Percentiles rank a stretch among this genome's conserved stretches.
Conservation (phyloP, 257 asterid species). For the Capsicum pubescens region DNA sequence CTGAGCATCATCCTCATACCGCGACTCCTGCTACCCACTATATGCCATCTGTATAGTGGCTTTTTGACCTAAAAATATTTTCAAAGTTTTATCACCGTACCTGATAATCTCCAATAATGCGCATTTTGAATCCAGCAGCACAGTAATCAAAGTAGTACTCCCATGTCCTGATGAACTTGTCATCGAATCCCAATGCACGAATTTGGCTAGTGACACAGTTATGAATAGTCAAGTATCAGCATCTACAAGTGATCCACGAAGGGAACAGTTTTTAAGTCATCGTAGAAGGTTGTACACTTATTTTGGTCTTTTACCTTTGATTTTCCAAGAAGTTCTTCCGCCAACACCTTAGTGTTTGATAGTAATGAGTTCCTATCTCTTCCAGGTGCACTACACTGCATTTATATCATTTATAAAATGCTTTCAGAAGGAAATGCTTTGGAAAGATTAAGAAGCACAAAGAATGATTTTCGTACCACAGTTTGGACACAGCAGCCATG, state of each 20-base stretch:
- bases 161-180: conserved; percentile 9
- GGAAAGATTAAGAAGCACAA: neutral
- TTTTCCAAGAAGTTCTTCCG: conserved; percentile 60
- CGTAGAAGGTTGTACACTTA: no score
- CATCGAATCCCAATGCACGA: neutral
- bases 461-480: neutral
- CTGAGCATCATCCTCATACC: no score
- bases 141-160: neutral
- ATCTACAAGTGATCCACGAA: conserved; percentile 1
- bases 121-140: conserved; percentile 48
- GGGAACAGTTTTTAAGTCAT: neutral
- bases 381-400: neutral
- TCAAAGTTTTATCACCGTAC: conserved; percentile 37
- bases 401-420: conserved; percentile 43
- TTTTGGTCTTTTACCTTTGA: conserved; percentile 50
- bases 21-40: no score
- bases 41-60: neutral
- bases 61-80: neutral
- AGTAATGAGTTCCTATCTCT: neutral
- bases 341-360: neutral
- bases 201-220: neutral
- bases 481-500: neutral
- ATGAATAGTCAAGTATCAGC: neutral
- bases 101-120: conserved; percentile 82
- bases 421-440: no score